These are phyloP conservation scores for Xylariaceae sp. DNA, from an alignment of 2,329 filamentous ascomycete genomes.

Conservation along the genomic window DNA sequence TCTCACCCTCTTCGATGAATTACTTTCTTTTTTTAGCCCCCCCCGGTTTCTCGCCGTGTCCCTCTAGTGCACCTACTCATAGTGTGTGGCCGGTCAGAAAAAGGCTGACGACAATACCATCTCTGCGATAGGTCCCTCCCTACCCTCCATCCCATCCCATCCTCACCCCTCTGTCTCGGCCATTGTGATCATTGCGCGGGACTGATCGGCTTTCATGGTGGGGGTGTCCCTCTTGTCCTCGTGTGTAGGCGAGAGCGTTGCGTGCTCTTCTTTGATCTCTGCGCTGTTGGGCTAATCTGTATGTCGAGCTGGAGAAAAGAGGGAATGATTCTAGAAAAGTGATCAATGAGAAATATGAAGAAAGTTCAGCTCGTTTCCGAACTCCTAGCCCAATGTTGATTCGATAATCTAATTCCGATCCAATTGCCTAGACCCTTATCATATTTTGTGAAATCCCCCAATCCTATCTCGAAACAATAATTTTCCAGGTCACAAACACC, in stretches of 20 bases:
- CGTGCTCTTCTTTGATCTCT: not conserved
- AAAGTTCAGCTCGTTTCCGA: conserved; percentile 19
- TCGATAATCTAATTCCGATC: conserved; percentile 9
- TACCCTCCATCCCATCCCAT: conserved; percentile 5
- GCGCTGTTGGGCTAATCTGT: too few species aligned
- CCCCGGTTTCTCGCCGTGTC: conserved; percentile 2
- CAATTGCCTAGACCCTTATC: conserved; percentile 4
- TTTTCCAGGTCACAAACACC: conserved; percentile 7
- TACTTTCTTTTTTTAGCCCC: conserved; percentile 25
- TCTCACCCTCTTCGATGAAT: conserved; percentile 12
- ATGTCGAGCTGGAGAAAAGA: not conserved
- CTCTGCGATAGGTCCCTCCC: conserved; percentile 10
- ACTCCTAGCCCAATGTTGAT: conserved; percentile 25
- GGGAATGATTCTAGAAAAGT: not conserved
- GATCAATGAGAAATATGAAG: conserved; percentile 3
- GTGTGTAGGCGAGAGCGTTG: not conserved
- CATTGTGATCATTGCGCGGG: conserved; percentile 1
- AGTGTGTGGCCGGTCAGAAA: conserved; percentile 8
- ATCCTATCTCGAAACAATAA: conserved; percentile 8
- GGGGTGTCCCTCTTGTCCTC: not conserved
- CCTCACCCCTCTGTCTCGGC: not conserved
- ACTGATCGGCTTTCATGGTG: not conserved
- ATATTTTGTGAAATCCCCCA: conserved; percentile 9
- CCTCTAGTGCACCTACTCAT: conserved; percentile 7
- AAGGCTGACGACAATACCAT: conserved; percentile 9